Conservation (phyloP, 2,329 filamentous ascomycete species). For the Moelleriella libera region DNA sequence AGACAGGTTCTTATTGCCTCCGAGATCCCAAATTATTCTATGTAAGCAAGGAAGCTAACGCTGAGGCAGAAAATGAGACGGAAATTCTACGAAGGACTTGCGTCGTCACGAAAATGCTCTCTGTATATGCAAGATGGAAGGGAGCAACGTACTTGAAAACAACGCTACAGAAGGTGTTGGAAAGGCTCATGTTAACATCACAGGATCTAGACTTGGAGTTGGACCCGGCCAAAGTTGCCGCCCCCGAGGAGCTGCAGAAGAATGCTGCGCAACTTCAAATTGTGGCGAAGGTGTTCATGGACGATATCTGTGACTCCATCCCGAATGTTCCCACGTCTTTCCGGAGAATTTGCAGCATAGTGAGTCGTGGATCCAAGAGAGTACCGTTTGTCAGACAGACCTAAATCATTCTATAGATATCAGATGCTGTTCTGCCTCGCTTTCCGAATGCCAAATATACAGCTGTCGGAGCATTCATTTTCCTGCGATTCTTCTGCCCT, state of each 20-base stretch:
- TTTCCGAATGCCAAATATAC: slow-evolving; percentile 61
- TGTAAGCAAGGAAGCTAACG: background rate
- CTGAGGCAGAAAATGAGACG: slow-evolving; percentile 44
- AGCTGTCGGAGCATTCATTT: slow-evolving; percentile 57
- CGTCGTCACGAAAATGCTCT: slow-evolving; percentile 60
- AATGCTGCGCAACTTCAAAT: slow-evolving; percentile 52
- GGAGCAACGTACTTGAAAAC: slow-evolving; percentile 46
- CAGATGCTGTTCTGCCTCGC: slow-evolving; percentile 44
- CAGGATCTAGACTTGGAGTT: slow-evolving; percentile 55
- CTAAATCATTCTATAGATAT: slow-evolving; percentile 29
- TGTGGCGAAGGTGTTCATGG: slow-evolving; percentile 57
- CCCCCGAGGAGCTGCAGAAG: slow-evolving; percentile 48
- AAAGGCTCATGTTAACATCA: slow-evolving; percentile 50
- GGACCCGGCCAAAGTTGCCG: slow-evolving; percentile 46
- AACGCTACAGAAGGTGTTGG: slow-evolving; percentile 52
- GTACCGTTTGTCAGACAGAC: background rate
- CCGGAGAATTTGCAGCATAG: slow-evolving; percentile 52
- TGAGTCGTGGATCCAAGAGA: slow-evolving; percentile 19
- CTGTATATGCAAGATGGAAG: slow-evolving; percentile 60
- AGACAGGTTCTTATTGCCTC: slow-evolving; percentile 28
- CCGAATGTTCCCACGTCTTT: slow-evolving; percentile 48
- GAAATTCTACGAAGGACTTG: slow-evolving; percentile 55
- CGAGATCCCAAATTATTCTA: background rate
- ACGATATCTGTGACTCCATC: slow-evolving; percentile 52
- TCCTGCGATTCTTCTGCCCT: slow-evolving; percentile 58